Evolutionary conservation across 805 yeast genomes (phyloP), one percentile per base, ranked within the genome.

Genomic region (Yamadazyma nakazawae): DNA sequence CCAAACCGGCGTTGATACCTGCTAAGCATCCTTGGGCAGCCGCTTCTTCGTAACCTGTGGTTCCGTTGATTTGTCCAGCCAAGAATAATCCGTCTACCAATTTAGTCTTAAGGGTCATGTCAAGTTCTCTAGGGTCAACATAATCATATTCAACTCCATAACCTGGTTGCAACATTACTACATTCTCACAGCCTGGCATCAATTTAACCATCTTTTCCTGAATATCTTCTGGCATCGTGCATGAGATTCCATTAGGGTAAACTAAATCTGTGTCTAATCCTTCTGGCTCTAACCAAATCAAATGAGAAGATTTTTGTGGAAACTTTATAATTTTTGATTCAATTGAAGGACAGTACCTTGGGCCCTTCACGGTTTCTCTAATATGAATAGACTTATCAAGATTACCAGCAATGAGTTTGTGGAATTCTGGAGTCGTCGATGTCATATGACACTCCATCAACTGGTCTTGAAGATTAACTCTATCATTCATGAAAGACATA

Each of bases 61-160:
- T 94, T 30, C 99, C 99, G 60, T 94, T 94, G 36, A 94, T 94
- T 64, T 94, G 99, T 1, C 99, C 99, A 0, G 99, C 99, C 38
- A 94, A 70, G 62, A 68, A 94, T 32, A 94, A 66, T 0, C 97
- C 97, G 10, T 75, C 67, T 2, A 94, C 81, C 3, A 78, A 64
- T 57, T 88, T 90, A 0, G 98, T 88, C 59, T 92, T 96, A 40
- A 94, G 66, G 0, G 95, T 86, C 38, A 74, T 76, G 45, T 75
- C 75, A 46, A 94, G 72, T 59, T 91, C 96, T 53, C 96, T 76
- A 2, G 99, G 99, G 59, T 94, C 97, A 25, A 94, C 84, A 62
- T 88, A 94, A 60, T 94, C 99, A 61, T 94, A 94, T 64, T 94
- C 99, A 2, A 94, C 99, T n/a, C 99, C 99, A 61, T 94, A 94